Base-by-base conservation (phyloP, 148 eudicot species). In the Chenopodium suecicum region DNA sequence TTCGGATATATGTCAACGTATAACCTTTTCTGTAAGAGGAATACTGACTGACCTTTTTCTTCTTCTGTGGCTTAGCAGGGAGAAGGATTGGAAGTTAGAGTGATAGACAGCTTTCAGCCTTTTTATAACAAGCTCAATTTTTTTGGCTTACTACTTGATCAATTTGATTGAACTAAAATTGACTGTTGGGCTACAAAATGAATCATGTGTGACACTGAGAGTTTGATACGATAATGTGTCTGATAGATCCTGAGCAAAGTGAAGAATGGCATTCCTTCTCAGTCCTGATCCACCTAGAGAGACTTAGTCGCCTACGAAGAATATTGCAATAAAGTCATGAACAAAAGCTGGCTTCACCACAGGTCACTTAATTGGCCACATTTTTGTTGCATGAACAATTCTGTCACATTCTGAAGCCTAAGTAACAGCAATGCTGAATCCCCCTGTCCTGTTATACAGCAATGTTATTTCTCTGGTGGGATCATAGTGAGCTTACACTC, bases 321-420 rank as follows among this genome's bases (percentile, higher is more conserved):
- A 31, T 1, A 9, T 37, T 69, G 8, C 44, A 14, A 16, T 6
- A 16, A 34, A 29, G 34, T 67, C 14, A 27, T 67, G 37, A 29
- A 27, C 14, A 27, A 67, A 17, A 9, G 31, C 16, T 12, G 37
- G 70, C 70, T 67, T 16, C 41, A 29, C 70, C 70, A 67, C 37
- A 31, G 14, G 72, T 68, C 72, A 11, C 60, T 12, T n/a, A 17
- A n/a, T 31, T 23, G 62, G 14, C 44, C 23, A 32, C 37, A 4
- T 34, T 70, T 9, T 70, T 70, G 74, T 16, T 32, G 73, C 22
- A 69, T 34, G 9, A 70, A 41, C 52, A 54, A 70, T 5, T 31
- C 71, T 79, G 76, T 72, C 70, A 79, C 70, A 71, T 9, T 71
- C 70, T 44, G 68, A 71, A 58, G 58, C 76, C 25, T 1, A 29